These are phyloP conservation scores for Boletus sensibilis DNA, from an alignment of 768 basidiomycete species.

Conservation along the genomic window DNA sequence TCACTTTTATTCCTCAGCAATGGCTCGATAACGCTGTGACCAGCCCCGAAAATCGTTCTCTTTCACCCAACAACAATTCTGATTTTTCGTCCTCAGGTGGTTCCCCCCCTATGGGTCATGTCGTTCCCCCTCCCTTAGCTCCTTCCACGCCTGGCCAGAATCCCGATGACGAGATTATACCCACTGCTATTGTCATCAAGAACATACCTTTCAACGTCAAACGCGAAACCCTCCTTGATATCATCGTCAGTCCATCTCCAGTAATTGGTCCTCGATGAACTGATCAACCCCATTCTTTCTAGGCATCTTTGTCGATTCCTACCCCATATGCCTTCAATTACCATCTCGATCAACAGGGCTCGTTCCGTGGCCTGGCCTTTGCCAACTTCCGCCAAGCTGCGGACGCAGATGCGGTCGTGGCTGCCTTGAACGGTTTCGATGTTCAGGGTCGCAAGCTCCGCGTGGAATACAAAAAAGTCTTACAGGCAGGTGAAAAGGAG, in stretches of 20 bases:
- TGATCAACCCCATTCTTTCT: constrained; percentile 16
- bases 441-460: constrained; percentile 96
- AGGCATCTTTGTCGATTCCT: constrained; percentile 91
- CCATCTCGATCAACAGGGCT: constrained; percentile 93
- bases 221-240: constrained; percentile 92
- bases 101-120: constrained; percentile 60
- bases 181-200: constrained; percentile 99
- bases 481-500: constrained; percentile 99
- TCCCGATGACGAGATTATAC: constrained; percentile 89
- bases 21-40: constrained; percentile 68
- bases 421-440: constrained; percentile 93
- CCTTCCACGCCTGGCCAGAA: constrained; percentile 52
- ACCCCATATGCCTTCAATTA: constrained; percentile 99
- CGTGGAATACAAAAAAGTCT: constrained; percentile 98
- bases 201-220: constrained; percentile 99
- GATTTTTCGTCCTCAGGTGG: constrained; percentile 87
- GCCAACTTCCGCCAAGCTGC: constrained; percentile 92
- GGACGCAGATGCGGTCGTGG: constrained; percentile 95
- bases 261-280: not conserved
- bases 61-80: constrained; percentile 84
- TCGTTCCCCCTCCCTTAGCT: constrained; percentile 44
- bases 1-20: constrained; percentile 53
- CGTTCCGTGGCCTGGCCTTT: constrained; percentile 96
- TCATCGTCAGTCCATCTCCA: constrained; percentile 69
- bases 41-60: constrained; percentile 67